Conservation (phyloP, 1,284 basidiomycete genomes). For the Filobasidium uniguttulatum region DNA sequence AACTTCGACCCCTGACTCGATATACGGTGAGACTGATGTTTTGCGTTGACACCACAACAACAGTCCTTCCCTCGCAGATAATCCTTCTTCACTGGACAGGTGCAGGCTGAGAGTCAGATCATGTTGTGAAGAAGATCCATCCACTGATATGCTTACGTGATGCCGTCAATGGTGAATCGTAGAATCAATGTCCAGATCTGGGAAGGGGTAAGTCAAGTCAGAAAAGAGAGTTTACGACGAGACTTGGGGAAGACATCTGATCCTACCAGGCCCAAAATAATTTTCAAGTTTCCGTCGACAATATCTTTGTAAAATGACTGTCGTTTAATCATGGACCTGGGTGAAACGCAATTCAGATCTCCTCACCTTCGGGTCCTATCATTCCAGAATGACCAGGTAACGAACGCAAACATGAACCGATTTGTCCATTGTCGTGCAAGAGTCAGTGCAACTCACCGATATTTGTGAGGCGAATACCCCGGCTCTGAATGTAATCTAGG, state of each 20-base stretch:
- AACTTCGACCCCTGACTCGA: constrained; percentile 64
- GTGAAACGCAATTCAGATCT: neutral
- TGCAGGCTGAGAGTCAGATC: neutral
- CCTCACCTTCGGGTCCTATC: constrained; percentile 7
- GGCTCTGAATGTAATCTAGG: constrained; percentile 81
- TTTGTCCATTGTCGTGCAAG: too few species aligned
- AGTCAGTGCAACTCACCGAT: too few species aligned
- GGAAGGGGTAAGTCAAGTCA: too few species aligned
- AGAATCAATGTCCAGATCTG: constrained; percentile 94
- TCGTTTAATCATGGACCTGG: neutral
- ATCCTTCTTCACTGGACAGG: constrained; percentile 88
- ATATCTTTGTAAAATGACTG: constrained; percentile 51
- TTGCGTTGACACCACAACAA: constrained; percentile 96
- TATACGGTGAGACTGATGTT: constrained; percentile 59
- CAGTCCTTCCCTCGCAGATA: constrained; percentile 91
- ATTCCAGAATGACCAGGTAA: neutral
- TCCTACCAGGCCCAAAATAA: constrained; percentile 76
- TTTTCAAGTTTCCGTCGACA: constrained; percentile 92
- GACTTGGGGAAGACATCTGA: too few species aligned
- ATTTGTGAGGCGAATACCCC: constrained; percentile 92
- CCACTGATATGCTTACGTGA: constrained; percentile 74
- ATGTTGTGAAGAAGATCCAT: too few species aligned
- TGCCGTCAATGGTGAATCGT: constrained; percentile 93
- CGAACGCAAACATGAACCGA: neutral
- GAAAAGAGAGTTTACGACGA: too few species aligned